Percentiles rank a stretch among this genome's conserved stretches.
phyloP scores from a whole-genome alignment of 352 stramenopile species.

The Halophytophthora polymorphica region DNA sequence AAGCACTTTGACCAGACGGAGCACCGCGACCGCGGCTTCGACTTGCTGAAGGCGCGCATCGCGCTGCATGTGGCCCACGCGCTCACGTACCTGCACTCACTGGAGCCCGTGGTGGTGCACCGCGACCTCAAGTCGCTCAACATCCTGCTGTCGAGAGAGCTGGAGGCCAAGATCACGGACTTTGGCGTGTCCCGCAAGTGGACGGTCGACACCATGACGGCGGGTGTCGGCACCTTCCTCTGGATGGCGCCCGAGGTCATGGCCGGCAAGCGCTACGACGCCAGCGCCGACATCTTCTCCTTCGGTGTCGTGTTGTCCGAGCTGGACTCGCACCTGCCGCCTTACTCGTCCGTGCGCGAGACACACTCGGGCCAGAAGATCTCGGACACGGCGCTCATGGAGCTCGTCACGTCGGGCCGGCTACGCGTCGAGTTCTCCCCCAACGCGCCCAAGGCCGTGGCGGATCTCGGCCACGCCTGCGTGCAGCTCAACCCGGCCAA shows the following conservation, averaged over 20 bases:
- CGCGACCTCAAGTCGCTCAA: constrained; percentile 3
- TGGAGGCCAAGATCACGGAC: constrained; percentile 46
- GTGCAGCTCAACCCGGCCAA: constrained; percentile 12
- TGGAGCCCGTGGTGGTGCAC: neutral
- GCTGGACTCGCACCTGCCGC: constrained; percentile 8
- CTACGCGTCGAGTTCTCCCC: constrained; percentile 18
- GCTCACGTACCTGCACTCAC: constrained; percentile 7
- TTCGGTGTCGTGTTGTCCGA: constrained; percentile 7
- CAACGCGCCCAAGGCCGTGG: constrained; percentile 2
- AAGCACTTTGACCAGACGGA: constrained; percentile 2
- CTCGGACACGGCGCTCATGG: constrained; percentile 15
- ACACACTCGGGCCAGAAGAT: neutral
- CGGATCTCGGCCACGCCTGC: constrained; percentile 14
- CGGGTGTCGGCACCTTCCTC: constrained; percentile 31
- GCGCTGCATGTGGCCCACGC: constrained; percentile 7
- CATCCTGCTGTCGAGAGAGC: constrained; percentile 4
- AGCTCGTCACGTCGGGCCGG: constrained; percentile 21
- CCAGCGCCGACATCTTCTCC: constrained; percentile 3
- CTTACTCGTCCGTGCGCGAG: constrained; percentile 3
- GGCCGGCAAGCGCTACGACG: constrained; percentile 11
- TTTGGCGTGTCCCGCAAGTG: constrained; percentile 47
- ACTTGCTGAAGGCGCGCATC: constrained; percentile 6
- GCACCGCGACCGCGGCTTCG: constrained; percentile 1
- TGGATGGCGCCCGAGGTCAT: no score
- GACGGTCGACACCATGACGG: constrained; percentile 45